Conservation (phyloP, 1,284 basidiomycete genomes). For the Pulveroboletus sp. region DNA sequence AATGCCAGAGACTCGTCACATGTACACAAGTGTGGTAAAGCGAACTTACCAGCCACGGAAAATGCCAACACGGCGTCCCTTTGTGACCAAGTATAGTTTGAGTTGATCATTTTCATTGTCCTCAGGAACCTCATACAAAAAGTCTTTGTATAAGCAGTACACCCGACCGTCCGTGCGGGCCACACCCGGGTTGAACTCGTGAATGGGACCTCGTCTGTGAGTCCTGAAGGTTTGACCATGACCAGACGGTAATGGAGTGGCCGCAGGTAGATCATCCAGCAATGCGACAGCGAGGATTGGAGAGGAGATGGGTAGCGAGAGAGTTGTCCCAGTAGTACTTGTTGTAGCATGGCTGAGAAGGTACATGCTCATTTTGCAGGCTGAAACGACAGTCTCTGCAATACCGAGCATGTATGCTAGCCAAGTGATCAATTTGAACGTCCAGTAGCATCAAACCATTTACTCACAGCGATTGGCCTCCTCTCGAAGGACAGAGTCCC, state of each 20-base stretch:
- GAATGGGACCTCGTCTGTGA: neutral
- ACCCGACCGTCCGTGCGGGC: neutral
- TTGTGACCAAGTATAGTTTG: neutral
- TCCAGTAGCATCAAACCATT: neutral
- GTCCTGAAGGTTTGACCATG: neutral
- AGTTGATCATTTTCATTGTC: neutral
- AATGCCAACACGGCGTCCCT: neutral
- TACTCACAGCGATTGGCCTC: neutral
- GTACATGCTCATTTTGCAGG: neutral
- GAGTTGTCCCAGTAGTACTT: neutral
- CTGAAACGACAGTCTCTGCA: neutral
- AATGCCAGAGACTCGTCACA: neutral
- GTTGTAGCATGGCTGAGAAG: neutral
- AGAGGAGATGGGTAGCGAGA: neutral
- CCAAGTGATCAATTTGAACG: neutral
- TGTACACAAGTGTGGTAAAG: neutral
- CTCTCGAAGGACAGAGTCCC: neutral
- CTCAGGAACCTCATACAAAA: neutral
- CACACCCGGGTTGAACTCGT: neutral
- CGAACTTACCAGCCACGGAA: neutral
- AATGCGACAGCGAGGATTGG: neutral
- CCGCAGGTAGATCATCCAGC: neutral
- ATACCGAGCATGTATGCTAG: neutral
- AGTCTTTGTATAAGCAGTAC: neutral
- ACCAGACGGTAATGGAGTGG: neutral